Percentiles rank a stretch among this genome's conserved stretches.
Conservation (phyloP, 2,329 filamentous ascomycete species). For the Macrophomina phaseolina region DNA sequence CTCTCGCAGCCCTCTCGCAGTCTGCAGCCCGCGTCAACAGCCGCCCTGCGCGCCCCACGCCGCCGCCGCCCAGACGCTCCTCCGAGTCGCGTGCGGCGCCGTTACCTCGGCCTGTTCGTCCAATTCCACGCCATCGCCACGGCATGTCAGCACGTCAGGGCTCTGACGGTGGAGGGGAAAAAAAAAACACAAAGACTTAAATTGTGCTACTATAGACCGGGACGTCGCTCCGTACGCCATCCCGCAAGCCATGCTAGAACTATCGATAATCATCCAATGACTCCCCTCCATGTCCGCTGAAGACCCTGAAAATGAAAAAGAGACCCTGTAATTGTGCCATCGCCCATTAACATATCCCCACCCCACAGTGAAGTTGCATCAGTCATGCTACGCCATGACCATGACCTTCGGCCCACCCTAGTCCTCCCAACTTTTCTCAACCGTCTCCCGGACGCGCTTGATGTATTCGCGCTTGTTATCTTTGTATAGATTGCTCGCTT, state of each 20-base stretch:
- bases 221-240: conserved; percentile 25
- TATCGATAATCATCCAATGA: background rate
- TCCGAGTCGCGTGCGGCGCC: conserved; percentile 12
- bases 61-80: background rate
- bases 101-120: conserved; percentile 11
- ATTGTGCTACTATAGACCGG: conserved; percentile 14
- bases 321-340: conserved; percentile 12
- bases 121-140: conserved; percentile 20
- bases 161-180: background rate
- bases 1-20: background rate
- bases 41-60: background rate
- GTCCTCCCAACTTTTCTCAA: conserved; percentile 99
- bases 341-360: background rate
- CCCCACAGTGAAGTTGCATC: background rate
- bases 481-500: conserved; percentile 97
- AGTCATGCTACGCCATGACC: background rate
- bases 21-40: background rate
- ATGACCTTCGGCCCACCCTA: conserved; percentile 46
- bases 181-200: conserved; percentile 7
- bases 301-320: conserved; percentile 20
- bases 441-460: conserved; percentile 92
- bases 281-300: conserved; percentile 9
- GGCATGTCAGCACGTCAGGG: background rate
- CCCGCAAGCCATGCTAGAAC: conserved; percentile 25
- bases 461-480: conserved; percentile 97